Base-by-base conservation (phyloP, 345 rosid genomes). In the Excoecaria cochinchinensis region DNA sequence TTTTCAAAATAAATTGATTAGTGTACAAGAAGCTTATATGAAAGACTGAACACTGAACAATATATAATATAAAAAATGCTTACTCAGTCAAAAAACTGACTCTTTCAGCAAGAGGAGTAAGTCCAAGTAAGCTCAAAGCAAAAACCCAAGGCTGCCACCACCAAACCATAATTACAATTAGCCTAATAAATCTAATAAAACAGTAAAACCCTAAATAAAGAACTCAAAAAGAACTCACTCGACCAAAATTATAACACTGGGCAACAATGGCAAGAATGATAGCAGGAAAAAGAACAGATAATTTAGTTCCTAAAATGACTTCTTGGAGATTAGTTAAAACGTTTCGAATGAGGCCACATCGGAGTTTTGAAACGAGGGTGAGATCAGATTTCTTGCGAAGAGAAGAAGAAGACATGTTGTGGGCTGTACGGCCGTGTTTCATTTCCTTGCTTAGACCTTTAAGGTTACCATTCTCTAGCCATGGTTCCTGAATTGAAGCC, bases 401-500 rank as follows among this genome's bases (percentile, higher is more conserved):
- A 0, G 97, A 92, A 0, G 98, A 91, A 1, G 97, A 91, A 0
- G 97, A 95, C 98, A 85, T 83, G 91, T 89, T 95, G 76, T 91
- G 95, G 0, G 92, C 93, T 0, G 92, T 95, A 72, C 90, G 84
- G n/a, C 91, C 91, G 71, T 82, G 95, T 71, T 91, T 72, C 38
- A 57, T 81, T 85, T 94, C 97, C 82, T 82, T 88, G 86, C 79
- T 78, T 44, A 75, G 64, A 0, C 85, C 91, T 83, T 91, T 92
- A 2, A 79, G 13, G 73, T 77, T 85, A 5, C 87, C 97, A 50
- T 80, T 85, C 83, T 95, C 99, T 72, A 81, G 62, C 80, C 82
- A 77, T n/a, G 89, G 84, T 58, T 90, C 90, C 4, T 74, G 78
- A 12, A 62, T 4, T 0, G 90, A 77, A n/a, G 78, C 89, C 84